Evolutionary conservation across 2,329 filamentous ascomycete genomes (phyloP).

Genomic region (Colletotrichum lini): DNA sequence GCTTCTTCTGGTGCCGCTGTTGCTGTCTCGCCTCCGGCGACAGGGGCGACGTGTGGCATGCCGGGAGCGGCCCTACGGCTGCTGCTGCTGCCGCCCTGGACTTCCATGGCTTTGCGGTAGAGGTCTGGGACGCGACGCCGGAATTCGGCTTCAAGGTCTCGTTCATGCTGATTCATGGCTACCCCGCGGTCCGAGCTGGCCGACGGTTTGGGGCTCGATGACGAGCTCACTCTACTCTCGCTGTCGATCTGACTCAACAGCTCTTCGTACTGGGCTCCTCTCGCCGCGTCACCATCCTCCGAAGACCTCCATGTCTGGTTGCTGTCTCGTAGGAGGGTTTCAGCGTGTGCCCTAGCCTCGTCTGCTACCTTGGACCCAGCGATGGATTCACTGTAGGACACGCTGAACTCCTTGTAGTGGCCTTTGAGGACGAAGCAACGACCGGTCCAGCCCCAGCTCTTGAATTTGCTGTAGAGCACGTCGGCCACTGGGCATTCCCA

Average conservation of each 20-base stretch:
- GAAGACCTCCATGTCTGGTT: slow-evolving; percentile 3
- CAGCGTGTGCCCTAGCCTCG: slow-evolving; percentile 57
- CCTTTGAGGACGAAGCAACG: slow-evolving; percentile 69
- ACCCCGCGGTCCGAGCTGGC: slow-evolving; percentile 53
- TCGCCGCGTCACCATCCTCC: slow-evolving; percentile 21
- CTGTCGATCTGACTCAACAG: slow-evolving; percentile 35
- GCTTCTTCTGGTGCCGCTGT: slow-evolving; percentile 30
- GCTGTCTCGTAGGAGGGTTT: slow-evolving; percentile 42
- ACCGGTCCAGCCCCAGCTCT: slow-evolving; percentile 63
- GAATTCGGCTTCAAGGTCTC: slow-evolving; percentile 65
- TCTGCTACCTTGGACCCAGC: slow-evolving; percentile 59
- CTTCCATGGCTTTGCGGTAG: slow-evolving; percentile 60
- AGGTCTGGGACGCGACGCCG: slow-evolving; percentile 61
- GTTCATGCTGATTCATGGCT: slow-evolving; percentile 61
- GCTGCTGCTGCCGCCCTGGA: slow-evolving; percentile 46
- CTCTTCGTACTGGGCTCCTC: slow-evolving; percentile 30
- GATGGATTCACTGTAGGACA: slow-evolving; percentile 67
- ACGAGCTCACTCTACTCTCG: slow-evolving; percentile 31
- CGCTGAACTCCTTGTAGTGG: slow-evolving; percentile 69
- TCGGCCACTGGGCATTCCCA: slow-evolving; percentile 67
- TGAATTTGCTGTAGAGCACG: slow-evolving; percentile 61
- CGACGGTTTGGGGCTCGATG: slow-evolving; percentile 11
- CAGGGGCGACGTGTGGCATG: slow-evolving; percentile 19
- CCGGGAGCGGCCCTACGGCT: slow-evolving; percentile 20
- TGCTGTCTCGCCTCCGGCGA: slow-evolving; percentile 2